Percentiles rank a stretch among this genome's conserved stretches.
phyloP scores from a whole-genome alignment of 208 protist species.

The Leishmania martiniquensis region DNA sequence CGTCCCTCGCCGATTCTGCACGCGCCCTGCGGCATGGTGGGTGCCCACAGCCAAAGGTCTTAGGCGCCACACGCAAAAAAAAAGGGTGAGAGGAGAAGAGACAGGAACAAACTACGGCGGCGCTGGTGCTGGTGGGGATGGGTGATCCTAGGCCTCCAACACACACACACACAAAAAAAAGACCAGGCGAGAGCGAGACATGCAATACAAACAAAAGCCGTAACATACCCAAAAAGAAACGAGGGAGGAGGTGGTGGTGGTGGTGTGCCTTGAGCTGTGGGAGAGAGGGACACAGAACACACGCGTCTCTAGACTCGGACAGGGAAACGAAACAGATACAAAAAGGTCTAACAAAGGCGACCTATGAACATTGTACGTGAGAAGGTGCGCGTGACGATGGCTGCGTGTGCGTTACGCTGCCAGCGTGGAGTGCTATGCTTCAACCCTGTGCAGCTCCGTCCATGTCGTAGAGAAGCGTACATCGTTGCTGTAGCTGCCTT shows the following conservation, averaged over 20 bases:
- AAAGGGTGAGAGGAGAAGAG: background rate
- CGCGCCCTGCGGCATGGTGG: background rate
- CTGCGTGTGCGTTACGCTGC: background rate
- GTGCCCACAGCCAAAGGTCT: background rate
- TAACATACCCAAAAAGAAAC: background rate
- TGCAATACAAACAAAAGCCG: too few relatives aligned
- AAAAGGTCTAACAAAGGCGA: conserved; percentile 4
- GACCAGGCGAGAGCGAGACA: too few relatives aligned
- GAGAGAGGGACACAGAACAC: background rate
- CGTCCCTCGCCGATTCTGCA: background rate
- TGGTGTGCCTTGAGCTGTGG: background rate
- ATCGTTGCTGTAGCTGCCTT: background rate
- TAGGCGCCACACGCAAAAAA: background rate
- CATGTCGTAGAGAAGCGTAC: background rate
- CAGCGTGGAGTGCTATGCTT: background rate
- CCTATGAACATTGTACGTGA: conserved; percentile 16
- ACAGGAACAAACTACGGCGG: background rate
- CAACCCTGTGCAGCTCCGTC: background rate
- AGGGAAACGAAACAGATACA: background rate
- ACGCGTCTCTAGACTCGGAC: background rate
- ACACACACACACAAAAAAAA: background rate
- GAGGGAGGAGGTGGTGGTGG: background rate
- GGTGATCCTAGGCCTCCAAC: too few relatives aligned
- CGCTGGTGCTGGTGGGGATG: too few relatives aligned
- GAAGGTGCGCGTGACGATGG: background rate